Conservation (phyloP, 1,284 basidiomycete genomes). For the Ceratobasidium sp. region DNA sequence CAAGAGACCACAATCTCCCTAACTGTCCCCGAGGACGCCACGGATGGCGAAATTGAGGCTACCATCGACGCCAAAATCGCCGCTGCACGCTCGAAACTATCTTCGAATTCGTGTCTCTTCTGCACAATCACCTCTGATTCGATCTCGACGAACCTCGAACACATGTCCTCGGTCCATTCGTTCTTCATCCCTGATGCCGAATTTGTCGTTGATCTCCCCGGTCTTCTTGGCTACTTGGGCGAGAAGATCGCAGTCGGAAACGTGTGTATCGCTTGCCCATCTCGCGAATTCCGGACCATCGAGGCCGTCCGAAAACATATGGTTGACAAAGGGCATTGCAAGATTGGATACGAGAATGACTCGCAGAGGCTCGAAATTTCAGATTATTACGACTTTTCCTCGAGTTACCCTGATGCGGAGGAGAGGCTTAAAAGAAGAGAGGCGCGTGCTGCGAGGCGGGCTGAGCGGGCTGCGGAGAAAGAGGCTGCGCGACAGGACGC, state of each 20-base stretch:
- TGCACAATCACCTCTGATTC: conserved; percentile 72
- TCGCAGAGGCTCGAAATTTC: conserved; percentile 88
- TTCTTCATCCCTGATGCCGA: conserved; percentile 98
- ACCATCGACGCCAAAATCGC: conserved; percentile 84
- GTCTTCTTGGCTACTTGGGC: conserved; percentile 88
- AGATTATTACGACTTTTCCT: conserved; percentile 94
- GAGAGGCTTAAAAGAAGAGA: conserved; percentile 56
- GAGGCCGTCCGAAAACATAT: conserved; percentile 94
- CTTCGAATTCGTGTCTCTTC: conserved; percentile 86
- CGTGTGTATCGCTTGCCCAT: conserved; percentile 93
- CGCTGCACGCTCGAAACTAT: conserved; percentile 75
- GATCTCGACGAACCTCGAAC: conserved; percentile 79
- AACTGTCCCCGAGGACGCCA: conserved; percentile 57
- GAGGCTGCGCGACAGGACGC: conserved; percentile 60
- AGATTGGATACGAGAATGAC: conserved; percentile 90
- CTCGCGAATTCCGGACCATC: conserved; percentile 80
- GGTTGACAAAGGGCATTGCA: conserved; percentile 95
- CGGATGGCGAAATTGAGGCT: conserved; percentile 67
- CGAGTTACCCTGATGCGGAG: conserved; percentile 78
- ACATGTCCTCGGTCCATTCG: conserved; percentile 91
- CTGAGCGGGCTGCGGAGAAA: conserved; percentile 55
- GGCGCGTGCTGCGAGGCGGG: conserved; percentile 53
- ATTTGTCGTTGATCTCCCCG: conserved; percentile 86
- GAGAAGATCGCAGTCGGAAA: conserved; percentile 97
- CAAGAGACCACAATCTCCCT: conserved; percentile 38